Base-by-base conservation (phyloP, 1,284 basidiomycete species). In the Meripilus lineatus region DNA sequence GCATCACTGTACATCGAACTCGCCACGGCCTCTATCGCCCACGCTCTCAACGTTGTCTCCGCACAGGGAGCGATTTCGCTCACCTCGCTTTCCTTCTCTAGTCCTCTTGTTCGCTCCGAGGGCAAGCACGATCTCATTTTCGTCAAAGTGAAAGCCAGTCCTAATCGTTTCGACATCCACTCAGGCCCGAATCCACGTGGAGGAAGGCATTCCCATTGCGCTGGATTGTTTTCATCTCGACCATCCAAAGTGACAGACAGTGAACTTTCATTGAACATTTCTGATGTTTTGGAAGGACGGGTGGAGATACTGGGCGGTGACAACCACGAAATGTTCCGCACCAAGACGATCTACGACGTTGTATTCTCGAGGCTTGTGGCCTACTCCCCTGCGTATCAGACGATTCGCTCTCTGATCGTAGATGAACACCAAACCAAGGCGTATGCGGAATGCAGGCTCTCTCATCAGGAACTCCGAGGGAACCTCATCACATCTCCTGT, bases 1-100 rank as follows among this genome's bases (percentile, higher is more conserved):
- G 84, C 80, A 1, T 84, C 81, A 0, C 71, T 84, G 2, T 84
- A 84, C 50, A 56, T 78, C 15, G 82, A 85, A 50, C 69, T 79
- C 34, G 74, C 67, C 1, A 58, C 75, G 20, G 67, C 72, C 7
- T 72, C 71, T 0, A 62, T 75, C 15, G 52, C 62, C 22, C 59
- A 71, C 22, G 54, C 67, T 4, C 58, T 58, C 35, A 56, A 57
- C 17, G 60, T 67, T 44, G 55, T 73, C 14, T 57, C 69, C 2
- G n/a, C n/a, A n/a, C n/a, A n/a, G n/a, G n/a, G n/a, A n/a, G n/a
- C n/a, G n/a, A n/a, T n/a, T n/a, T n/a, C n/a, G n/a, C 58, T 83
- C 7, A 64, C 61, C 2, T 58, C 69, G 7, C 55, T 79, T 7
- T 59, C 68, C 14, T 84, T 81, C 55, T 58, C 66, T 8, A 74